Evolutionary conservation across 2,329 filamentous ascomycete genomes (phyloP).

Genomic region (Seiridium cupressi): DNA sequence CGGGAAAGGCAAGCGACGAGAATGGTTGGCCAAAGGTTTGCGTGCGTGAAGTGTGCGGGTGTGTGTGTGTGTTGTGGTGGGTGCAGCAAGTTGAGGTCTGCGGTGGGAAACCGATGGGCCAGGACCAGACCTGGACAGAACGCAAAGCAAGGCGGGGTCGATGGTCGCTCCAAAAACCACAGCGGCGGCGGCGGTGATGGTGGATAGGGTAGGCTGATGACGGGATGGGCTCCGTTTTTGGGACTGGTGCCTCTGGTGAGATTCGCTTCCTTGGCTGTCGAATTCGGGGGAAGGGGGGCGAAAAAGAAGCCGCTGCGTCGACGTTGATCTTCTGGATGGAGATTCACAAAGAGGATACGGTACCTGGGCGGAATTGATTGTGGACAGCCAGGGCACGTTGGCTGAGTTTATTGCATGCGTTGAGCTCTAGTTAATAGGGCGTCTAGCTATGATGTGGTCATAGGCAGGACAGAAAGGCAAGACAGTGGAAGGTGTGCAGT

Average conservation of each 20-base stretch:
- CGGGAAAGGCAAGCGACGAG: not conserved
- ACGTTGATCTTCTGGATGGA: no score
- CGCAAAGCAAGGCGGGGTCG: slow-evolving; percentile 15
- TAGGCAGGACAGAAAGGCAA: no score
- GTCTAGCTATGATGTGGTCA: no score
- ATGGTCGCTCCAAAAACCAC: not conserved
- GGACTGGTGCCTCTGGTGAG: not conserved
- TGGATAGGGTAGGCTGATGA: not conserved
- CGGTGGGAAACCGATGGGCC: not conserved
- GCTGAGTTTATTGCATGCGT: no score
- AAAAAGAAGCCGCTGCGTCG: not conserved
- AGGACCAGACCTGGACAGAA: not conserved
- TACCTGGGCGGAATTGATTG: no score
- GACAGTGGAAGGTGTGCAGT: no score
- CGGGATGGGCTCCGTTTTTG: not conserved
- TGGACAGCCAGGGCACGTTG: no score
- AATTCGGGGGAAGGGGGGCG: not conserved
- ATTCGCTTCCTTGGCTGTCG: not conserved
- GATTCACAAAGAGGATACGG: no score
- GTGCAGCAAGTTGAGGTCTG: not conserved
- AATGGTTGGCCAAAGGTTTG: not conserved
- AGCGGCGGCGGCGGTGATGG: not conserved
- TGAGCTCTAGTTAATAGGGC: no score
- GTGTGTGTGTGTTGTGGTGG: not conserved
- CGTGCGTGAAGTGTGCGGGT: not conserved